These are phyloP conservation scores for Opeltia flavorubescens DNA, from an alignment of 495 filamentous ascomycete genomes.

Conservation along the genomic window DNA sequence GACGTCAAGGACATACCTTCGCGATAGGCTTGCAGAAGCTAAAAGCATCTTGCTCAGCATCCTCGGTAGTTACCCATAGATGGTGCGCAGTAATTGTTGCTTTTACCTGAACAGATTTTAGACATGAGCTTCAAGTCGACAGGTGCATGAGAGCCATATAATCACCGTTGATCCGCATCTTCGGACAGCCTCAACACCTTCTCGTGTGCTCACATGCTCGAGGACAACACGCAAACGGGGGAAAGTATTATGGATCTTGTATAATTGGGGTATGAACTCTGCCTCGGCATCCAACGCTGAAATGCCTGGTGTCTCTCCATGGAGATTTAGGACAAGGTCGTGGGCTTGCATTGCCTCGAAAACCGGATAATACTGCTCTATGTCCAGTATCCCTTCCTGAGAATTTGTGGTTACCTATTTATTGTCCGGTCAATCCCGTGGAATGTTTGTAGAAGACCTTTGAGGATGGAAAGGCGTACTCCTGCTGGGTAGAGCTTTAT, in stretches of 20 bases:
- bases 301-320: slow-evolving; percentile 41
- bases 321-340: slow-evolving; percentile 48
- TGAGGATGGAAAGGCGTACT: slow-evolving; percentile 8
- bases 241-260: slow-evolving; percentile 56
- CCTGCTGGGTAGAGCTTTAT: slow-evolving; percentile 51
- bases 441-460: neutral
- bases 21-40: slow-evolving; percentile 81
- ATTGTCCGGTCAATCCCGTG: neutral
- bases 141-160: slow-evolving; percentile 11
- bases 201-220: slow-evolving; percentile 68
- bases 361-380: slow-evolving; percentile 57
- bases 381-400: slow-evolving; percentile 61
- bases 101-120: slow-evolving; percentile 16
- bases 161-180: slow-evolving; percentile 59
- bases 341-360: slow-evolving; percentile 66
- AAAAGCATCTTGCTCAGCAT: slow-evolving; percentile 61
- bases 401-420: slow-evolving; percentile 65
- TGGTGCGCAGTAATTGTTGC: slow-evolving; percentile 71
- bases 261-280: slow-evolving; percentile 63
- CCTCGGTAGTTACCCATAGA: slow-evolving; percentile 61
- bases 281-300: slow-evolving; percentile 72
- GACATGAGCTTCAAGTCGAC: neutral
- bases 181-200: slow-evolving; percentile 65
- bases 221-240: slow-evolving; percentile 68
- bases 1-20: slow-evolving; percentile 31